Base-by-base conservation (phyloP, 2,329 filamentous ascomycete genomes). In the Chaetomium globosum region DNA sequence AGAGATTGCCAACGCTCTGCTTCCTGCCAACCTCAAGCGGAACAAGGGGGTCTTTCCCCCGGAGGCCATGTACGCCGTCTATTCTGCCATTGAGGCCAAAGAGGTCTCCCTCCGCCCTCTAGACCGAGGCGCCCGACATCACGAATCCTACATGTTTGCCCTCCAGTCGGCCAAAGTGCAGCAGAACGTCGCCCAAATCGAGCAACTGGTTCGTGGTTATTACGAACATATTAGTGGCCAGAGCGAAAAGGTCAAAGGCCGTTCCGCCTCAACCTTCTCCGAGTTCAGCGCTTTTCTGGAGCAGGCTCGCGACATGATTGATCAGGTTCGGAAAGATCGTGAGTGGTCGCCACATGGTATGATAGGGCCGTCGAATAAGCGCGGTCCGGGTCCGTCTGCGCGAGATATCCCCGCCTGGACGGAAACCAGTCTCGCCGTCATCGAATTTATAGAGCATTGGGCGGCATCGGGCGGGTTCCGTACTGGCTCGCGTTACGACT, bases 401-500 rank as follows among this genome's bases (percentile, higher is more conserved):
- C 30, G 23, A 43, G 52, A 69, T 23, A 23, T 66, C 30, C 43
- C 62, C 72, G 33, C 51, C 75, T 89, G 87, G 78, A 80, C 78
- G 4, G 71, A 77, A 1, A 69, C 76, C 6, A 86, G 89, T 65
- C 73, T 79, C 48, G 79, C 85, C 26, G 81, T 92, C 56, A 80
- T 94, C 58, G 77, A 80, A 1, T 93, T 92, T 70, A 78, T 95
- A 57, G 86, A 92, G 73, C 81, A 86, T 53, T 93, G 89, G 86
- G 80, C 85, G 23, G 82, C 82, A 68, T 83, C 83, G 66, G 76
- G 80, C 55, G 80, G 84, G 52, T 89, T 90, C 63, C 75, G 78
- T 6, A 70, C 73, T 10, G 74, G 79, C 16, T 85, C 85, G 8
- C 79, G 80, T 3, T 79, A 89, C 46, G 82, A 88, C 66, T 81